A percentile compares a stretch with the other conserved stretches of the same genome.
phyloP scores from a whole-genome alignment of 176 grass and related monocot species.

The Dactylis glomerata region DNA sequence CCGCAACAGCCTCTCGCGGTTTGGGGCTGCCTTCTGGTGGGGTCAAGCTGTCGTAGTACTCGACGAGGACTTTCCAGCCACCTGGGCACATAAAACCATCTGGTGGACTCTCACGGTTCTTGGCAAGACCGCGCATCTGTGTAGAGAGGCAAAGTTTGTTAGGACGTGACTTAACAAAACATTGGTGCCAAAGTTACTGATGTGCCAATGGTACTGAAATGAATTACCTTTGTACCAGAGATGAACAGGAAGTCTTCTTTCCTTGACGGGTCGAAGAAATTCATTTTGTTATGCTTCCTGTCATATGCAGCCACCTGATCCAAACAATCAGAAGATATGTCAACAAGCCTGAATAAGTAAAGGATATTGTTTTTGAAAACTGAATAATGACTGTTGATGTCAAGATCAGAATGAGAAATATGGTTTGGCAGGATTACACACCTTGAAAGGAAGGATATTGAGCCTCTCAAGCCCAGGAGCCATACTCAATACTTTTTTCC shows the following conservation, averaged over 20 bases:
- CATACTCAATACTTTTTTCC: slow-evolving; percentile 95
- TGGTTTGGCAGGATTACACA: slow-evolving; percentile 18
- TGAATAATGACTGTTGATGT: background rate
- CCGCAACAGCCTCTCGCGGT: slow-evolving; percentile 64
- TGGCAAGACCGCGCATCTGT: slow-evolving; percentile 90
- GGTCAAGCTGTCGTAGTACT: slow-evolving; percentile 77
- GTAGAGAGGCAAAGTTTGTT: slow-evolving; percentile 1
- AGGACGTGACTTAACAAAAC: background rate
- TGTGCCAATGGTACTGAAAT: background rate
- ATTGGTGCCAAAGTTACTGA: background rate
- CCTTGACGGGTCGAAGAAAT: slow-evolving; percentile 93
- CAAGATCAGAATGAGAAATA: slow-evolving; percentile 18
- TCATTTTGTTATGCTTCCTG: slow-evolving; percentile 77
- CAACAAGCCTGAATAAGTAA: background rate
- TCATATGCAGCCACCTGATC: slow-evolving; percentile 92
- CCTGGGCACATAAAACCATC: slow-evolving; percentile 97
- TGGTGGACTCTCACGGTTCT: slow-evolving; percentile 73
- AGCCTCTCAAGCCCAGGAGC: slow-evolving; percentile 93
- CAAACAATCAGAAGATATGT: slow-evolving; percentile 21
- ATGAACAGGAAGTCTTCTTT: slow-evolving; percentile 97
- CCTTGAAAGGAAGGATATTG: slow-evolving; percentile 99
- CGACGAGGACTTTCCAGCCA: slow-evolving; percentile 89
- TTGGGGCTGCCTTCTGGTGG: slow-evolving; percentile 47
- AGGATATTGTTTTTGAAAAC: background rate
- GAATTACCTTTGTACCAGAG: slow-evolving; percentile 91